Base-by-base conservation (phyloP, 192 early-diverging fungal species). In the Funneliformis mosseae region DNA sequence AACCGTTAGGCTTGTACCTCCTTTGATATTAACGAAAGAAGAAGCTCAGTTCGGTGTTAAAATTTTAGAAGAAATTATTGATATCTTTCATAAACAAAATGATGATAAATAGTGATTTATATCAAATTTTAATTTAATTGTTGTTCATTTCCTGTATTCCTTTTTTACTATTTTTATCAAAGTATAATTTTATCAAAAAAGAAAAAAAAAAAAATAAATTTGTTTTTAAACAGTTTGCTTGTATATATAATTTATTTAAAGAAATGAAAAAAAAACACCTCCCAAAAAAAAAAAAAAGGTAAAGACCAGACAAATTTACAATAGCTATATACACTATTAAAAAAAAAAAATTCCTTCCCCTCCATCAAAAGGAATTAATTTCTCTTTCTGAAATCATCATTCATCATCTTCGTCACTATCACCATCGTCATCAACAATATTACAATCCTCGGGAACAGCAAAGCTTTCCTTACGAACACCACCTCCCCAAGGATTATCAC, bases 1-100 rank as follows among this genome's bases (percentile, higher is more conserved):
- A 82, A 96, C 95, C 3, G 84, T 99, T n/a, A 93, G 98, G 45
- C 85, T 99, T 72, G 90, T 98, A 8, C 98, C 98, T 59, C 92
- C 98, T 18, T 87, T 99, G 80, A 94, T 94, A 76, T 88, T 95
- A 23, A 88, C 89, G 39, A 85, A 93, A 74, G 90, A 90, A 42
- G 95, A 98, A 69, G 90, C 95, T 69, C 89, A 95, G 77, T 82
- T 90, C 73, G 96, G 93, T 12, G 84, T 94, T 25, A 78, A 83
- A 4, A 93, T 95, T 73, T 89, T 98, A 80, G 92, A 90, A 61
- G 88, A 92, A 38, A 90, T 91, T 12, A 78, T 92, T 43, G 76
- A 81, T 10, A 81, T 70, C 27, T 85, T 88, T 83, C 81, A 68
- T 43, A 48, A 73, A 6, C 42, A 55, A 59, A 59, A 25, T 63